phyloP scores from a whole-genome alignment of 305 asterid genomes.

The Euphrasia arctica region DNA sequence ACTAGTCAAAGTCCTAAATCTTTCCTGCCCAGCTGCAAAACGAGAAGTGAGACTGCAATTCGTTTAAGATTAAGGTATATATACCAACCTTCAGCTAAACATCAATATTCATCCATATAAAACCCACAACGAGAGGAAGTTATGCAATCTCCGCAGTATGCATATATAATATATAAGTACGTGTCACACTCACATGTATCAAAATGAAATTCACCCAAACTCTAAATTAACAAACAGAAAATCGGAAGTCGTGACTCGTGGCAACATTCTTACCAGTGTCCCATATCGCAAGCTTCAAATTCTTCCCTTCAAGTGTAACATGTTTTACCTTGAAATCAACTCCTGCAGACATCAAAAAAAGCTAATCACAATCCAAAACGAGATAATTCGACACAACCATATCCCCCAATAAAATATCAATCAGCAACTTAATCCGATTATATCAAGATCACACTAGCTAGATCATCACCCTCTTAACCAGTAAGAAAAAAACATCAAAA shows the following conservation, averaged over 20 bases:
- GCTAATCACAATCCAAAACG: conserved; percentile 14
- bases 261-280: conserved; percentile 67
- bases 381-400: too few species aligned
- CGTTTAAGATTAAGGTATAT: background rate
- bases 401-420: too few species aligned
- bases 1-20: conserved; percentile 68
- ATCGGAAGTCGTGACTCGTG: background rate
- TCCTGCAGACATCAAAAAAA: conserved; percentile 33
- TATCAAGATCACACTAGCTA: background rate
- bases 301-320: conserved; percentile 81
- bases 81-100: conserved; percentile 1
- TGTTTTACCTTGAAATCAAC: conserved; percentile 91
- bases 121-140: background rate
- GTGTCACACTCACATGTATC: background rate
- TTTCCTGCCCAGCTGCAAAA: conserved; percentile 68
- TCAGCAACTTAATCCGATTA: background rate
- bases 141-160: background rate
- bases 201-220: conserved; percentile 12
- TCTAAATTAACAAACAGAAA: conserved; percentile 3
- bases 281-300: conserved; percentile 96
- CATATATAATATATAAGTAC: background rate
- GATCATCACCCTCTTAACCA: background rate
- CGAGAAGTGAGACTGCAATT: conserved; percentile 14
- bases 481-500: background rate
- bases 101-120: background rate